Conservation (phyloP, 345 rosid species). For the Erodium maritimum region DNA sequence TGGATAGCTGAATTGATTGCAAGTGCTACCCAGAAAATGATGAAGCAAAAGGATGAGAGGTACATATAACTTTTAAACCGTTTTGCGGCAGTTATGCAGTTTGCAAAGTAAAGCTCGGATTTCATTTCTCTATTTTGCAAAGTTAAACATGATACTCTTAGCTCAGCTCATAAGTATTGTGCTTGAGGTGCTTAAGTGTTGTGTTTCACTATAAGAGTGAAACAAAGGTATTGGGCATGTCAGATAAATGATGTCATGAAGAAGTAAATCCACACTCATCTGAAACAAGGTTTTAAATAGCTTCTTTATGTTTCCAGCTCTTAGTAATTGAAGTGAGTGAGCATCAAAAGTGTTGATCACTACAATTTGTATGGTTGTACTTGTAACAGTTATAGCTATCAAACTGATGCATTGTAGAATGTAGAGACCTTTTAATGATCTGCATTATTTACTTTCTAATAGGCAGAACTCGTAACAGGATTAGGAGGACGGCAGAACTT, state of each 20-base stretch:
- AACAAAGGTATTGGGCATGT: not conserved
- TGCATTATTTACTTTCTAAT: constrained; percentile 6
- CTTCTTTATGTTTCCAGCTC: not conserved
- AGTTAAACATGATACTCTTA: too few relatives aligned
- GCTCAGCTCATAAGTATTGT: not conserved
- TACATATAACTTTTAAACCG: constrained; percentile 10
- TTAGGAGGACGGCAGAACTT: constrained; percentile 82
- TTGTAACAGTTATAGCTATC: not conserved
- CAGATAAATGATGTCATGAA: too few relatives aligned
- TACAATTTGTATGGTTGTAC: not conserved
- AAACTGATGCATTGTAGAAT: not conserved
- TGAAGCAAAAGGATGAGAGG: constrained; percentile 98
- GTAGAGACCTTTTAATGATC: not conserved
- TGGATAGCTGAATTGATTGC: constrained; percentile 85
- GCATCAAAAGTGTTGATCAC: not conserved
- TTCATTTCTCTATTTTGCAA: not conserved
- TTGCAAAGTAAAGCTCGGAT: constrained; percentile 2
- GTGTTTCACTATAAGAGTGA: not conserved
- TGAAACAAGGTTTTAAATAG: not conserved
- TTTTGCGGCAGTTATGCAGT: not conserved
- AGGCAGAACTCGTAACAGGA: constrained; percentile 34
- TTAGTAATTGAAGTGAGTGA: not conserved
- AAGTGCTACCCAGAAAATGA: constrained; percentile 82
- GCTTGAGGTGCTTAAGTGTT: not conserved
- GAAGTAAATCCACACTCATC: not conserved